A percentile compares a stretch with the other conserved stretches of the same genome.
Evolutionary conservation across 2,329 filamentous ascomycete species (phyloP).

Genomic region (Cordyceps fumosorosea): DNA sequence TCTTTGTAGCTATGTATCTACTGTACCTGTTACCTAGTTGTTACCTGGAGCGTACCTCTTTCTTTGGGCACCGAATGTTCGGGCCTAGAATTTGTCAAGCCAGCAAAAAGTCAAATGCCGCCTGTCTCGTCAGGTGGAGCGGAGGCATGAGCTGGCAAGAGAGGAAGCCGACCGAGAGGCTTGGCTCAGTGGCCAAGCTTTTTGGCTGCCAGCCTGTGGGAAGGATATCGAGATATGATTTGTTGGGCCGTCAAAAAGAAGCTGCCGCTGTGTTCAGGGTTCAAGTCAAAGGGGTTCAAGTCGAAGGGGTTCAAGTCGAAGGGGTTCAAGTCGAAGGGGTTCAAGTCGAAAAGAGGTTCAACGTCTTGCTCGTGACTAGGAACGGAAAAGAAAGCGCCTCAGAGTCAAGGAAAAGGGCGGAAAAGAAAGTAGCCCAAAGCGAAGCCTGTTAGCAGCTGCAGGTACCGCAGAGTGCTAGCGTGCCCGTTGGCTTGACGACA

Average conservation of each 20-base stretch:
- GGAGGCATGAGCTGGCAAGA: neutral
- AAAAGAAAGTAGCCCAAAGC: neutral
- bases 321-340: neutral
- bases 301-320: neutral
- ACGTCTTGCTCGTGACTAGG: neutral
- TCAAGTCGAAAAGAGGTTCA: neutral
- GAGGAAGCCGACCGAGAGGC: neutral
- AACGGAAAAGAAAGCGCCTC: neutral
- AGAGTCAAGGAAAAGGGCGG: no score
- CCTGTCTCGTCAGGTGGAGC: neutral
- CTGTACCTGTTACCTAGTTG: no score
- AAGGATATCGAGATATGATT: neutral
- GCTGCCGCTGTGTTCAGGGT: neutral
- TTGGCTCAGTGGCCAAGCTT: conserved; percentile 8
- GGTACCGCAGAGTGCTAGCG: neutral
- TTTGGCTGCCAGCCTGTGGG: neutral
- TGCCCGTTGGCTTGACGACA: conserved; percentile 10
- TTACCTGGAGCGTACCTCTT: no score
- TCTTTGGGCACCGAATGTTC: no score
- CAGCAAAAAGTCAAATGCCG: neutral
- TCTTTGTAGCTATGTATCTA: neutral
- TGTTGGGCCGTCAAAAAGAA: neutral
- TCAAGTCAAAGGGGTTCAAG: neutral
- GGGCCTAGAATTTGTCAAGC: no score
- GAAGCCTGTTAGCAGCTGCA: neutral